Evolutionary conservation across 768 basidiomycete genomes (phyloP), one percentile per base, ranked within the genome.

Genomic region (Psilocybe cyanescens): DNA sequence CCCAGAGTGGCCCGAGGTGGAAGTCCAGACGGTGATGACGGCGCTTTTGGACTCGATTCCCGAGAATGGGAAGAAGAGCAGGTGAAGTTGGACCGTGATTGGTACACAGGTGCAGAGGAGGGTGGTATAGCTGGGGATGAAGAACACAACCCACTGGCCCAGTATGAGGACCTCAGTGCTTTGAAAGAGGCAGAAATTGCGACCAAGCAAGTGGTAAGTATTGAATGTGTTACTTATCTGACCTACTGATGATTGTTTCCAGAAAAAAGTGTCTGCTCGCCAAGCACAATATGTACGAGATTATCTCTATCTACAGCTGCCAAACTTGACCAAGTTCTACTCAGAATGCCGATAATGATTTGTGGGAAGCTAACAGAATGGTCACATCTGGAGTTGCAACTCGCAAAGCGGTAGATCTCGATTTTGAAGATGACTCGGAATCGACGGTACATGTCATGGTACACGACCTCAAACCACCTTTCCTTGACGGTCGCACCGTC

Each of bases 331-430:
- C 17, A 24, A 68, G 35, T 8, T 64, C 46, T 5, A 17, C 61
- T 3, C 70, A 96, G 93, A 98, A 99, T 68, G 94, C 94, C 24
- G 97, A 99, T 74, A 99, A 97, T 69, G 97, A 99, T 69, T 79
- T 97, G 9, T 99, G 97, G 97, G 97, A 99, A 79, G 92, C 92
- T 7, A 99, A 99, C 71, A 92, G 97, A 70, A 96, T 99, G 91
- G 81, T 94, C 8, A 94, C 94, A 0, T 99, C 97, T 2, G 97
- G 97, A 69, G 91, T 98, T 17, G 92, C 94, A 1, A 93, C 92
- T 8, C 89, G 92, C 35, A 91, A 87, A 66, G 81, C 86, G 3
- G 84, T 99, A 51, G 95, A 99, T 71, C 81, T 96, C 24, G 96
- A 99, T 69, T 95, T 98, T 67, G 94, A 97, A 69, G 97, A 98